Evolutionary conservation across 148 eudicot genomes (phyloP).

Genomic region (Amaranthus palmeri): DNA sequence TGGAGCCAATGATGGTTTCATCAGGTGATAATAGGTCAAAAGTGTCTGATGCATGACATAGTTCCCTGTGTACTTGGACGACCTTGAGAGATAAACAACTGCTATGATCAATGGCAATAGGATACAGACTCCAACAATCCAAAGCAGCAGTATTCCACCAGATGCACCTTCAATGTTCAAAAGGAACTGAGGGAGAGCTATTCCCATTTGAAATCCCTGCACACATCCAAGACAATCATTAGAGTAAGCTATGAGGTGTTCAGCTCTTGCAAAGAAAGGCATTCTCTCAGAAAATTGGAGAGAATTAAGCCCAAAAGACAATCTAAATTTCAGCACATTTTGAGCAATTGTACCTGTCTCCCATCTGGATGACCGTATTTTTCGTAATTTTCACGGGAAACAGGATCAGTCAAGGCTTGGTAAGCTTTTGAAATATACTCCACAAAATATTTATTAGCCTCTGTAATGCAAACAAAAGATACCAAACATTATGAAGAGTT

Average conservation of each 20-base stretch:
- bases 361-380: constrained; percentile 99
- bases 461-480: constrained; percentile 34
- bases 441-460: constrained; percentile 79
- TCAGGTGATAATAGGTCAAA: constrained; percentile 54
- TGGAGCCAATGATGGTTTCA: constrained; percentile 90
- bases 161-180: constrained; percentile 71
- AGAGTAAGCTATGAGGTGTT: not conserved
- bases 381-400: constrained; percentile 82
- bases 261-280: not conserved
- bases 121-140: constrained; percentile 83
- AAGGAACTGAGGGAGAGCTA: constrained; percentile 84
- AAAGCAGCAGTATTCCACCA: constrained; percentile 61
- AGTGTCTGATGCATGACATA: constrained; percentile 74
- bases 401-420: constrained; percentile 88
- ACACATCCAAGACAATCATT: constrained; percentile 15
- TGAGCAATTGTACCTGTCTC: constrained; percentile 57
- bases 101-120: constrained; percentile 71
- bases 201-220: constrained; percentile 93
- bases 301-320: not conserved
- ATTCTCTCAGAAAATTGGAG: not conserved
- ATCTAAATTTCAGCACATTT: not conserved
- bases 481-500: constrained; percentile 1
- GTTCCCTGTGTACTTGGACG: constrained; percentile 77
- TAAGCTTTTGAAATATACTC: constrained; percentile 84
- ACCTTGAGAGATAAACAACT: constrained; percentile 65